A percentile compares a stretch with the other conserved stretches of the same genome.
These are phyloP conservation scores for Camptophora hylomeconis DNA, from an alignment of 2,329 filamentous ascomycete species.

Conservation along the genomic window DNA sequence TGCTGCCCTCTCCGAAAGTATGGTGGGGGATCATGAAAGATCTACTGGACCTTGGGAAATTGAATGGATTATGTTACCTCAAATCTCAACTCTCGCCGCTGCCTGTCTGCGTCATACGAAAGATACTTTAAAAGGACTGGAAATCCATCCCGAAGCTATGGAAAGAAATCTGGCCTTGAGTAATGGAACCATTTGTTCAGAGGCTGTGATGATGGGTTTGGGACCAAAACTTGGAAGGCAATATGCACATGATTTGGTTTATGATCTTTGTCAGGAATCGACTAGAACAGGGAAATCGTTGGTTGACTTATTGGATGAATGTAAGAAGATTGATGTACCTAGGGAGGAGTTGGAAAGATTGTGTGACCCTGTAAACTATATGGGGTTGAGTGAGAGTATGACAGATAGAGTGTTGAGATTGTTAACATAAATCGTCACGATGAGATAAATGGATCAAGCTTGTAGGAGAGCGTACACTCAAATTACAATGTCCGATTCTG, in stretches of 20 bases:
- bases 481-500: no score
- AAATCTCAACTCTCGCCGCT: constrained; percentile 40
- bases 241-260: constrained; percentile 44
- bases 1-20: constrained; percentile 39
- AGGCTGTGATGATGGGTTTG: constrained; percentile 48
- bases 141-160: constrained; percentile 40
- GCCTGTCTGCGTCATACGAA: constrained; percentile 41
- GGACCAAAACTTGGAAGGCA: constrained; percentile 38
- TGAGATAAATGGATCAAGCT: no score
- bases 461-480: no score
- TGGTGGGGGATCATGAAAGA: constrained; percentile 46
- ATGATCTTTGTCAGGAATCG: constrained; percentile 38
- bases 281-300: constrained; percentile 31
- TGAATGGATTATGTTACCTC: constrained; percentile 44
- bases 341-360: constrained; percentile 37
- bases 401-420: constrained; percentile 21
- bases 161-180: constrained; percentile 38
- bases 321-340: constrained; percentile 33
- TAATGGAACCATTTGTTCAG: constrained; percentile 41
- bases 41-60: constrained; percentile 47
- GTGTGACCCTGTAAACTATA: constrained; percentile 43
- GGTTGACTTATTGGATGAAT: constrained; percentile 31
- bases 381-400: constrained; percentile 23
- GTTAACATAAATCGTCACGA: no score
- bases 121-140: constrained; percentile 39